These are phyloP conservation scores for Croton setiger DNA, from an alignment of 441 rosid species.

Conservation along the genomic window DNA sequence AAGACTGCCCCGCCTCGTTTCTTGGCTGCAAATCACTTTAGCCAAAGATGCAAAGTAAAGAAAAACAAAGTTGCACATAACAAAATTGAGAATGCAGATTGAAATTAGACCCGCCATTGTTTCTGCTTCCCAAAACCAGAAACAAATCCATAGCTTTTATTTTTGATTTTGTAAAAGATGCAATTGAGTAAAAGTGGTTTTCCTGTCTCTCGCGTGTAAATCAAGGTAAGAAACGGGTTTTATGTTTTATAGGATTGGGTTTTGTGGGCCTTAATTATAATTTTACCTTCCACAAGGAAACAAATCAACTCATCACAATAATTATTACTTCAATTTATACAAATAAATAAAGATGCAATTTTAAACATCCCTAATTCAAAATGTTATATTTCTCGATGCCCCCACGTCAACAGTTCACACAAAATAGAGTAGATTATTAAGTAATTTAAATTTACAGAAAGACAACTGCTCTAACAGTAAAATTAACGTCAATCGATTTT, in stretches of 20 bases:
- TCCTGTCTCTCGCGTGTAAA: conserved; percentile 22
- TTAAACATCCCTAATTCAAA: too few species aligned
- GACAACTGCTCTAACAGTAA: background rate
- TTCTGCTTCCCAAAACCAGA: conserved; percentile 14
- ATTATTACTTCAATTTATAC: background rate
- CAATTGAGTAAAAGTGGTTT: conserved; percentile 28
- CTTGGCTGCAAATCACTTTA: conserved; percentile 17
- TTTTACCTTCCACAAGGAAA: background rate
- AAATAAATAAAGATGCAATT: background rate
- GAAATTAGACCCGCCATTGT: conserved; percentile 17
- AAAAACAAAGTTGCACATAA: background rate
- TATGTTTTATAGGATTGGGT: conserved; percentile 11
- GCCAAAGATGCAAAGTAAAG: conserved; percentile 1
- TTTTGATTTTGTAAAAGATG: conserved; percentile 25
- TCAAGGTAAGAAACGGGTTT: conserved; percentile 25
- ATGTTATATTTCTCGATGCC: too few species aligned
- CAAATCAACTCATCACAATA: background rate
- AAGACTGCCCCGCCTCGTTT: background rate
- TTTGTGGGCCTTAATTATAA: conserved; percentile 20
- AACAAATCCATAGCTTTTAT: conserved; percentile 26
- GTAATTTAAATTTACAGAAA: too few species aligned
- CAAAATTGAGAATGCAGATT: background rate
- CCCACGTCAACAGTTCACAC: too few species aligned
- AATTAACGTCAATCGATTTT: too few species aligned
- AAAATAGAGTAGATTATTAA: too few species aligned